phyloP scores from a whole-genome alignment of 768 basidiomycete genomes.

The Gymnopilus dilepis region DNA sequence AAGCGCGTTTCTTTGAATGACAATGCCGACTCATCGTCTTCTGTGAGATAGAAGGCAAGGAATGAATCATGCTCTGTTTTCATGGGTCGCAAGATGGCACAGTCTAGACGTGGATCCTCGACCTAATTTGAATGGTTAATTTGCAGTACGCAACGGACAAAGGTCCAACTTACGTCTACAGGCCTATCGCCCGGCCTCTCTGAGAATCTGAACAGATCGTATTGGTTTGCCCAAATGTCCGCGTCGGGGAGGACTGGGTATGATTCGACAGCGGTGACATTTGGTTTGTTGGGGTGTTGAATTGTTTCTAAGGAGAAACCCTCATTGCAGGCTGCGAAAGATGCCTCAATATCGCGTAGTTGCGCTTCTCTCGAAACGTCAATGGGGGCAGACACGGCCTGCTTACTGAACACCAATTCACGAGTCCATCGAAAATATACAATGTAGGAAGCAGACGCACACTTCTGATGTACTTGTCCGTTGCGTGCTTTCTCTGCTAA shows the following conservation, averaged over 20 bases:
- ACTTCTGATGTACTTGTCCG: conserved; percentile 52
- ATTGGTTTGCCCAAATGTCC: conserved; percentile 88
- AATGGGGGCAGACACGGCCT: conserved; percentile 49
- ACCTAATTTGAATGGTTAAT: conserved; percentile 43
- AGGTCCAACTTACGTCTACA: conserved; percentile 56
- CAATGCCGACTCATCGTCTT: conserved; percentile 72
- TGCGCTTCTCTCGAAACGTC: conserved; percentile 81
- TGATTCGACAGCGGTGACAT: conserved; percentile 76
- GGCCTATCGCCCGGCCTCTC: conserved; percentile 84
- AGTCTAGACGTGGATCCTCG: conserved; percentile 82
- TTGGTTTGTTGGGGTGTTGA: conserved; percentile 80
- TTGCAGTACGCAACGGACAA: background rate
- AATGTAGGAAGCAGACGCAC: conserved; percentile 44
- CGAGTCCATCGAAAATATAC: background rate
- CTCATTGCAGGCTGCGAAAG: conserved; percentile 68
- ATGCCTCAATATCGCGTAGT: conserved; percentile 77
- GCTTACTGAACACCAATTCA: conserved; percentile 47
- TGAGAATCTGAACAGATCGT: conserved; percentile 85
- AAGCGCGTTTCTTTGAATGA: conserved; percentile 66
- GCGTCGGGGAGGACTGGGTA: conserved; percentile 86
- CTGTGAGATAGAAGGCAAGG: conserved; percentile 83
- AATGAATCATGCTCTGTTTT: conserved; percentile 89
- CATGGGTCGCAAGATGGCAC: conserved; percentile 87
- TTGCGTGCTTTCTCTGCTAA: conserved; percentile 64
- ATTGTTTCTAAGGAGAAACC: conserved; percentile 63